Base-by-base conservation (phyloP, 257 asterid species). In the Asclepias syriaca region DNA sequence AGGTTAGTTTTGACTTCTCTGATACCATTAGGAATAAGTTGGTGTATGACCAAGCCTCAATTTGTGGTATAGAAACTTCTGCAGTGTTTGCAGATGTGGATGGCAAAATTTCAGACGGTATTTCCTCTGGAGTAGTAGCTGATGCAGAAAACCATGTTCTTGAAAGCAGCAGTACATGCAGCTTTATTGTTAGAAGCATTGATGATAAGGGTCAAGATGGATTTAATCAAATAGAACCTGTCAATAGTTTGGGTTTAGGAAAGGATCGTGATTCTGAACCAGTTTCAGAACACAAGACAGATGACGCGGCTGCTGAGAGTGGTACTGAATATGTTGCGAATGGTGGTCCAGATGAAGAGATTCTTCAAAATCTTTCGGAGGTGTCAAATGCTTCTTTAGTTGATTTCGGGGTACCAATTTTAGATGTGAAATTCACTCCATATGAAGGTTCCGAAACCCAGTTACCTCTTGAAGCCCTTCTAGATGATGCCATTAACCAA, bases 391-490 rank as follows among this genome's bases (percentile, higher is more conserved):
- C 84, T 65, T 68, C 88, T 51, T 29, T 67, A 6, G 65, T 86
- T 73, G 88, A 89, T 79, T 85, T 81, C 39, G 83, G 77, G 71
- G 83, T 83, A 79, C 96, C 97, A 29, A 85, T 89, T 73, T 73
- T 86, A 74, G 95, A 93, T 40, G 96, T 89, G 79, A 77, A 84
- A 57, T 94, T 94, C 78, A 51, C 78, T 56, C 74, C 82, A 69
- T 70, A 80, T 54, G 72, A 63, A 77, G 54, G 58, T 57, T 43
- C 77, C 49, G 56, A 69, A 24, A 64, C 74, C 18, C 74, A 66
- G 63, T 65, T 81, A 45, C 81, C 95, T 65, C 86, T 94, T 63
- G 95, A 87, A 84, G 82, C 83, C 74, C 91, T 91, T 74, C 77
- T 89, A 53, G 80, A 77, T 75, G 94, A 80, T 70, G 74, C 27